Conservation (phyloP, 1,139 yeast species). For the Suhomyces bokatorum region DNA sequence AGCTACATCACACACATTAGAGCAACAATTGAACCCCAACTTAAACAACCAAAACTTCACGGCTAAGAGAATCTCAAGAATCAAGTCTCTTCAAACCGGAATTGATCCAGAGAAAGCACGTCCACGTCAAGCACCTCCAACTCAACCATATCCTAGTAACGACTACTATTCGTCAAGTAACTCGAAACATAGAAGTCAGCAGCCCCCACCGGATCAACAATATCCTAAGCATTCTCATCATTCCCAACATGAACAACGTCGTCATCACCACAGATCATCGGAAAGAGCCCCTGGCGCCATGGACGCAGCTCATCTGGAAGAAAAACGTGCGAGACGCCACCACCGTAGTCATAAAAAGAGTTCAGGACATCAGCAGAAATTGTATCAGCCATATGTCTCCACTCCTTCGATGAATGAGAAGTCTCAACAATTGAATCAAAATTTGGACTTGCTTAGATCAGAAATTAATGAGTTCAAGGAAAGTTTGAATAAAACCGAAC, state of each 20-base stretch:
- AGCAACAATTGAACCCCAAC: constrained; percentile 15
- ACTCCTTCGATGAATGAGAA: constrained; percentile 22
- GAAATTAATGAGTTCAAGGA: constrained; percentile 52
- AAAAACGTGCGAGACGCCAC: constrained; percentile 16
- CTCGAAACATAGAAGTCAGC: constrained; percentile 5
- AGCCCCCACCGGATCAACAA: constrained; percentile 5
- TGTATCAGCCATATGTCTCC: constrained; percentile 20
- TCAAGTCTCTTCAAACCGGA: constrained; percentile 14
- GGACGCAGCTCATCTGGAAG: constrained; percentile 2
- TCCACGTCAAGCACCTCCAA: constrained; percentile 16
- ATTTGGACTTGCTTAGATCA: constrained; percentile 42
- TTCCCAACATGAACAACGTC: constrained; percentile 1
- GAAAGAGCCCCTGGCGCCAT: constrained; percentile 4
- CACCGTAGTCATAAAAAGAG: constrained; percentile 17
- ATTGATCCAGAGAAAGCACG: constrained; percentile 11
- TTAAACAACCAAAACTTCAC: constrained; percentile 13
- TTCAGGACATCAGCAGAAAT: constrained; percentile 10
- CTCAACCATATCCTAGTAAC: constrained; percentile 8
- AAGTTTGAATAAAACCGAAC: constrained; percentile 35
- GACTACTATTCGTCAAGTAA: constrained; percentile 2
- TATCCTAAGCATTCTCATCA: constrained; percentile 5
- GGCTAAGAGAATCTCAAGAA: constrained; percentile 15
- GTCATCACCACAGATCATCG: constrained; percentile 8
- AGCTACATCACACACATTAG: constrained; percentile 17
- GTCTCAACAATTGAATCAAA: constrained; percentile 41